phyloP scores from a whole-genome alignment of 768 basidiomycete species.

The Auriscalpium orientale region DNA sequence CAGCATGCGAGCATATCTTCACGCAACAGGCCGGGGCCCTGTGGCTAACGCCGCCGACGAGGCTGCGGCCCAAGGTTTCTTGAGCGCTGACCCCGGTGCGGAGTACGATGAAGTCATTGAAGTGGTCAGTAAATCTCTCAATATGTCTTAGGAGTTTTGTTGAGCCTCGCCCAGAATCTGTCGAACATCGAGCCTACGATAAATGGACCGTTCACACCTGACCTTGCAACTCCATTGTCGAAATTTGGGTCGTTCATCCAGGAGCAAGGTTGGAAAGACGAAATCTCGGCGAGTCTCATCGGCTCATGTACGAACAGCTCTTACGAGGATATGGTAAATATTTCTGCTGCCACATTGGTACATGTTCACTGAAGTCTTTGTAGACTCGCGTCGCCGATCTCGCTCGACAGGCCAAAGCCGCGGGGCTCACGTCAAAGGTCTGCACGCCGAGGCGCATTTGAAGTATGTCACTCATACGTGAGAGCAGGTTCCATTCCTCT shows the following conservation, averaged over 20 bases:
- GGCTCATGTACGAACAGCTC: constrained; percentile 99
- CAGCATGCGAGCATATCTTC: constrained; percentile 83
- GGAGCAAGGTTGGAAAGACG: constrained; percentile 89
- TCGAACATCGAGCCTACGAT: constrained; percentile 86
- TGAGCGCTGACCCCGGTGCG: constrained; percentile 76
- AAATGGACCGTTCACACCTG: constrained; percentile 97
- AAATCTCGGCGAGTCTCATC: constrained; percentile 85
- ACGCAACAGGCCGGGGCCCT: constrained; percentile 80
- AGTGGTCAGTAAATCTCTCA: constrained; percentile 48
- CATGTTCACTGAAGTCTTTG: constrained; percentile 1
- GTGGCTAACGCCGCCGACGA: constrained; percentile 83
- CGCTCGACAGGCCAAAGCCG: constrained; percentile 80
- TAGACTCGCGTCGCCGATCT: constrained; percentile 89
- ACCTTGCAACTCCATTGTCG: constrained; percentile 89
- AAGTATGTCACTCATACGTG: background rate
- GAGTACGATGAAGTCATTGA: constrained; percentile 95
- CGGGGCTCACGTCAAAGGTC: constrained; percentile 72
- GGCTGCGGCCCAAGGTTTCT: constrained; percentile 71
- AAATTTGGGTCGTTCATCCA: constrained; percentile 75
- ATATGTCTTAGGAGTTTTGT: background rate
- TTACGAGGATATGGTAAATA: constrained; percentile 83
- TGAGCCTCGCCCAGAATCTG: constrained; percentile 50
- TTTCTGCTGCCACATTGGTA: background rate
- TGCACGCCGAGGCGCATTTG: background rate
- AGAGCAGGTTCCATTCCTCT: constrained; percentile 74